A percentile compares a stretch with the other conserved stretches of the same genome.
Evolutionary conservation across 1,284 basidiomycete species (phyloP).

Genomic region (Rhodotorula sp.): DNA sequence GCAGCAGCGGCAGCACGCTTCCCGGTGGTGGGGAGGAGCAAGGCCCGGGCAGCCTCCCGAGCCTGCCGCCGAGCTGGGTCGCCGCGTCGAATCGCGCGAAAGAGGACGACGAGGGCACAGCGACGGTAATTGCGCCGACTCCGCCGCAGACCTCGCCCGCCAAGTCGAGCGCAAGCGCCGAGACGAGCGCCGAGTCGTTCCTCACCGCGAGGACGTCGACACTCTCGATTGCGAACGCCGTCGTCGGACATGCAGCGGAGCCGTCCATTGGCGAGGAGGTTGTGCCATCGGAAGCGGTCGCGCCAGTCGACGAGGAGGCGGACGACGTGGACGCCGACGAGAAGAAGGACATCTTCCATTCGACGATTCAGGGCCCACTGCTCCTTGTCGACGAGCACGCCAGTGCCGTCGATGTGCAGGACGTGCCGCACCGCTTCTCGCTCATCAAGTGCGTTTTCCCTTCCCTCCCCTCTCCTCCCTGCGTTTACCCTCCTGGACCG

Average conservation of each 20-base stretch:
- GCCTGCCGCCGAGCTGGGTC: conserved; percentile 40
- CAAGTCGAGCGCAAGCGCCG: background rate
- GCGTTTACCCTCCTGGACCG: background rate
- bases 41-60: conserved; percentile 30
- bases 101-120: conserved; percentile 21
- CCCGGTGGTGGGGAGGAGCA: background rate
- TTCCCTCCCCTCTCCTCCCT: rapidly evolving
- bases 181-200: conserved; percentile 2
- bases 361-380: conserved; percentile 52
- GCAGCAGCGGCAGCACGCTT: conserved; percentile 4
- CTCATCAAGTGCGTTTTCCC: conserved; percentile 60
- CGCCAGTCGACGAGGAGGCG: background rate
- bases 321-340: conserved; percentile 17
- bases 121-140: conserved; percentile 17
- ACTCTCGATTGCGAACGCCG: conserved; percentile 26
- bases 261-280: background rate
- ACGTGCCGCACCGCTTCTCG: conserved; percentile 70
- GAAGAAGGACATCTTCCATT: conserved; percentile 56
- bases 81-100: background rate
- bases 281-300: background rate
- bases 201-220: conserved; percentile 25
- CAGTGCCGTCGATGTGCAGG: conserved; percentile 58
- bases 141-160: background rate
- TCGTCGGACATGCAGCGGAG: background rate
- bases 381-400: background rate